Conservation (phyloP, 768 basidiomycete genomes). For the Polyporus arcularius region DNA sequence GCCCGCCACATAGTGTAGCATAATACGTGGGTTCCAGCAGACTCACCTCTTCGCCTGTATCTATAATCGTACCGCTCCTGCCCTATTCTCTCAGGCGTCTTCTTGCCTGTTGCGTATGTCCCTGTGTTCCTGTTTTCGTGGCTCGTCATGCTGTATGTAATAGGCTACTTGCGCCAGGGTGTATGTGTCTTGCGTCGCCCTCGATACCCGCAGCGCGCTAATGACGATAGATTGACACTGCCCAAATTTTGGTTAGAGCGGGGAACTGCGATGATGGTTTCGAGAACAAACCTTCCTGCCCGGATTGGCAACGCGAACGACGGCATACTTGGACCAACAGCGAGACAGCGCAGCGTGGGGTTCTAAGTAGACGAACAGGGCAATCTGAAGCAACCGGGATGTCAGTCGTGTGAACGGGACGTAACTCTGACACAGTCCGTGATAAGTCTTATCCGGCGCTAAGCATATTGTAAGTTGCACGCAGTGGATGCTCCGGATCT, state of each 20-base stretch:
- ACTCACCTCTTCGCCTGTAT: conserved; percentile 18
- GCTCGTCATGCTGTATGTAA: conserved; percentile 1
- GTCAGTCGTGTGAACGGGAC: background rate
- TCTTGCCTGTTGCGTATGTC: background rate
- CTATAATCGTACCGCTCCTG: conserved; percentile 3
- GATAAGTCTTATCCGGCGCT: background rate
- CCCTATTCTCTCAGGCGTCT: background rate
- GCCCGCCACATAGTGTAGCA: conserved; percentile 13
- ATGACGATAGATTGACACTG: background rate
- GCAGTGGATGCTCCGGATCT: background rate
- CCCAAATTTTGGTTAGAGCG: background rate
- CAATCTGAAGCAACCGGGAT: conserved; percentile 3
- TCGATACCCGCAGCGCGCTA: conserved; percentile 12
- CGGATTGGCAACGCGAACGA: conserved; percentile 1
- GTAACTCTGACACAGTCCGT: background rate
- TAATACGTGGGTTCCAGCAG: conserved; percentile 4
- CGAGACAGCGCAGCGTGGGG: background rate
- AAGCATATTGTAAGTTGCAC: background rate
- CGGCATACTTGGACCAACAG: background rate
- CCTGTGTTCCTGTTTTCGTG: background rate
- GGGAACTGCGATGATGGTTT: background rate
- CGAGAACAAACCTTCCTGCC: conserved; percentile 14
- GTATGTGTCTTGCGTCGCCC: background rate
- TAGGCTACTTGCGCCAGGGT: conserved; percentile 4
- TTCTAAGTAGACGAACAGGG: background rate